Evolutionary conservation across 768 basidiomycete species (phyloP), one percentile per base, ranked within the genome.

Genomic region (Auricularia cornea): DNA sequence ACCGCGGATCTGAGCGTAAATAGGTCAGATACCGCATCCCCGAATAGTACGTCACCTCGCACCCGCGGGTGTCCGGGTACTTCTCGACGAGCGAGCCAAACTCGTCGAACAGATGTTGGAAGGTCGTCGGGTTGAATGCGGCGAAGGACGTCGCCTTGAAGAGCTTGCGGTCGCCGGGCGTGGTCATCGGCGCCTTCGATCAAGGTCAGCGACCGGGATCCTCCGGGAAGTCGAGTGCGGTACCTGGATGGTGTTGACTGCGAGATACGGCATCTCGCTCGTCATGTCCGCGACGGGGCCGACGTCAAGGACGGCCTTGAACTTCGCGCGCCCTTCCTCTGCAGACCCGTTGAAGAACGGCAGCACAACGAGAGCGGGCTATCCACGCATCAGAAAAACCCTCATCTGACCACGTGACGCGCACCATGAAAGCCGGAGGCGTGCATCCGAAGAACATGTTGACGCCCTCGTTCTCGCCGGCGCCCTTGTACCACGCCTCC

Each of bases 321-420:
- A 66, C 20, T 35, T 26, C 1, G 5, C 26, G 38, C 14, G 31
- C 4, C 40, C 65, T 20, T 63, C 62, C 3, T 63, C 62, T 3
- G 18, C 59, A 20, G 31, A 10, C 1, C 62, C 59, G 40, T 66
- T 66, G 65, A 26, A 60, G 51, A 63, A 66, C 1, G 59, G 44
- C 16, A 63, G 1, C 2, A 30, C 59, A 32, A 63, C 20, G n/a
- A 66, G 33, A 2, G 40, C 44, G 18, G 65, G 38, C 38, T 40
- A 40, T 40, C 8, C 8, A 40, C 8, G 29, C 57, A 44, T 20
- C 20, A n/a, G 1, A 20, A n/a, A 3, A 31, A 16, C 51, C 30
- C n/a, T 3, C 20, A 16, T 26, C 41, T n/a, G n/a, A 31, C 12
- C 12, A 62, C 3, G 31, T 23, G 30, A 33, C 18, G 2, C 51